These are phyloP conservation scores for Inosperma sp. DNA, from an alignment of 768 basidiomycete genomes.

Conservation along the genomic window DNA sequence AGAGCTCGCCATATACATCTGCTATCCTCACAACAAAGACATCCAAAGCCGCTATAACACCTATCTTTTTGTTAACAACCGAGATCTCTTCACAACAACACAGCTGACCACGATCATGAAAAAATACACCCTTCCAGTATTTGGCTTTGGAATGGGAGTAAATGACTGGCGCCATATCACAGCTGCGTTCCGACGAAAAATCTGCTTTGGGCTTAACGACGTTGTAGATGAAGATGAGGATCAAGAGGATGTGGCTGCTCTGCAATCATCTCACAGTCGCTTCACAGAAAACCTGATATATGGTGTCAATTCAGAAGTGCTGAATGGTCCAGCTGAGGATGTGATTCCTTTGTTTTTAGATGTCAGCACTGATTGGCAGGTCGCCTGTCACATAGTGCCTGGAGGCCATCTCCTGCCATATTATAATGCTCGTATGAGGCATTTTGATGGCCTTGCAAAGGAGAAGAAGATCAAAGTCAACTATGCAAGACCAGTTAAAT, in stretches of 20 bases:
- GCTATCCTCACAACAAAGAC: not conserved
- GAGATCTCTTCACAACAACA: not conserved
- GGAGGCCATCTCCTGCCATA: slow-evolving; percentile 20
- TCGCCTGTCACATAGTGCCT: slow-evolving; percentile 19
- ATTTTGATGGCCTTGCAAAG: slow-evolving; percentile 15
- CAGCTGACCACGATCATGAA: slow-evolving; percentile 4
- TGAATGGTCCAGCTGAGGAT: slow-evolving; percentile 23
- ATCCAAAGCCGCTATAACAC: slow-evolving; percentile 1
- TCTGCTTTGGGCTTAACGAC: not conserved
- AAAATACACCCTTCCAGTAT: not conserved
- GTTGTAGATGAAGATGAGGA: slow-evolving; percentile 1
- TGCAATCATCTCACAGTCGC: slow-evolving; percentile 24
- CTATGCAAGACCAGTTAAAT: not conserved
- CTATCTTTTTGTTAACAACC: slow-evolving; percentile 12
- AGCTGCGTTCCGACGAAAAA: not conserved
- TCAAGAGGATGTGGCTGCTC: slow-evolving; percentile 13
- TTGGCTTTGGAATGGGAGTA: slow-evolving; percentile 1
- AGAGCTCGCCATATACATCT: slow-evolving; percentile 1
- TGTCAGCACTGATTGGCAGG: slow-evolving; percentile 23
- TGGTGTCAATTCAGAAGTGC: slow-evolving; percentile 22
- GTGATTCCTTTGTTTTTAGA: slow-evolving; percentile 22
- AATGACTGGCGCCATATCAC: not conserved
- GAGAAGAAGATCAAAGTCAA: not conserved
- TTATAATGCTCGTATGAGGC: not conserved
- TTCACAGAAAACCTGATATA: slow-evolving; percentile 24